These are phyloP conservation scores for Agrocybe pediades DNA, from an alignment of 768 basidiomycete genomes.

Conservation along the genomic window DNA sequence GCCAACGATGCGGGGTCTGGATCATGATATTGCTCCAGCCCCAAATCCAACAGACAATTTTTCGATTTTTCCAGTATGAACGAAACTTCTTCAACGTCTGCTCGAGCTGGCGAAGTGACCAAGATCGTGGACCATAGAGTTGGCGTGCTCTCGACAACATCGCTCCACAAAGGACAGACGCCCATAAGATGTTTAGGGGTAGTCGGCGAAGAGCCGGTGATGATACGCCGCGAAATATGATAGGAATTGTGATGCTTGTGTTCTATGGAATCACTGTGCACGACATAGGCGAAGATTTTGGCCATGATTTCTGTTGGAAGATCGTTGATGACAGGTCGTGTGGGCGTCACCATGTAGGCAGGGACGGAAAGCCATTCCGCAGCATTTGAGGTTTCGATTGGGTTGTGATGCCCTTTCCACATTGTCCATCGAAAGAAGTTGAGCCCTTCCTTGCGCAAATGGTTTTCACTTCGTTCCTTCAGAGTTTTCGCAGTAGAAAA, in stretches of 20 bases:
- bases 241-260: conserved; percentile 5
- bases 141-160: conserved; percentile 5
- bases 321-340: conserved; percentile 3
- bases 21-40: conserved; percentile 10
- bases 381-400: conserved; percentile 14
- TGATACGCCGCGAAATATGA: conserved; percentile 1
- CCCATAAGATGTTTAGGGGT: conserved; percentile 9
- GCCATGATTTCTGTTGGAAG: conserved; percentile 11
- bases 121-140: conserved; percentile 15
- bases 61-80: conserved; percentile 7
- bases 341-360: conserved; percentile 6
- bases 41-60: conserved; percentile 10
- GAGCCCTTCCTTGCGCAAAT: too few relatives aligned
- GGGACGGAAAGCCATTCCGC: conserved; percentile 11
- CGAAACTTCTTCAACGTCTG: conserved; percentile 3
- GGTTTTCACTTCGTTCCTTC: too few relatives aligned
- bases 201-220: conserved; percentile 15
- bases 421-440: conserved; percentile 1
- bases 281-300: conserved; percentile 13
- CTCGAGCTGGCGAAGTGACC: conserved; percentile 4
- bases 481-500: too few relatives aligned
- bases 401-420: conserved; percentile 13
- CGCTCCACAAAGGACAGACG: conserved; percentile 9
- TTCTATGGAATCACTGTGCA: conserved; percentile 12
- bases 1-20: conserved; percentile 12